These are phyloP conservation scores for Lodderomyces jiufengensis DNA, from an alignment of 1,139 yeast species.

Conservation along the genomic window DNA sequence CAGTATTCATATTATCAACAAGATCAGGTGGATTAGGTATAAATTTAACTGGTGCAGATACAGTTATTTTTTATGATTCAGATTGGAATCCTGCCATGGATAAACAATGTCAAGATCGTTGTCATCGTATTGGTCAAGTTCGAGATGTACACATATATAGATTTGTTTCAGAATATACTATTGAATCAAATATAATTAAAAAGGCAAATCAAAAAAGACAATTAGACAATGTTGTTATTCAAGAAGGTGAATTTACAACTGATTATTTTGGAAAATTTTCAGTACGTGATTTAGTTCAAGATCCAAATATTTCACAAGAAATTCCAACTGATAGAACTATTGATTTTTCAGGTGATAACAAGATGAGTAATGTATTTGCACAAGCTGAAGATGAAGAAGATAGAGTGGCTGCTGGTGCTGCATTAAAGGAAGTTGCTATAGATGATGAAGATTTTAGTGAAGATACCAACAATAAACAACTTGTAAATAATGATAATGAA, in stretches of 20 bases:
- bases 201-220: conserved; percentile 96
- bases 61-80: conserved; percentile 97
- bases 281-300: conserved; percentile 82
- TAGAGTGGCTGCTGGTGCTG: conserved; percentile 85
- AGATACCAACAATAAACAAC: conserved; percentile 22
- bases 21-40: conserved; percentile 98
- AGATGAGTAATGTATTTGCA: conserved; percentile 68
- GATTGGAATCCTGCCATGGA: conserved; percentile 99
- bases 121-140: conserved; percentile 98
- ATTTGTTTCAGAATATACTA: conserved; percentile 92
- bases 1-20: conserved; percentile 89
- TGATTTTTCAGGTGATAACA: conserved; percentile 39
- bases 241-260: conserved; percentile 97
- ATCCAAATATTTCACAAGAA: conserved; percentile 36
- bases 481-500: conserved; percentile 17
- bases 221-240: conserved; percentile 92
- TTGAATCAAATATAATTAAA: conserved; percentile 88
- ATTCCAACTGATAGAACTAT: conserved; percentile 33
- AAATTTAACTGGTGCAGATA: conserved; percentile 96
- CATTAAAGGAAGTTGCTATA: conserved; percentile 78
- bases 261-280: conserved; percentile 90
- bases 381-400: conserved; percentile 98
- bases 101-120: conserved; percentile 97
- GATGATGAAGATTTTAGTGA: conserved; percentile 81
- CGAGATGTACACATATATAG: conserved; percentile 97